These are phyloP conservation scores for Kalmusia sp. DNA, from an alignment of 2,329 filamentous ascomycete genomes.

Conservation along the genomic window DNA sequence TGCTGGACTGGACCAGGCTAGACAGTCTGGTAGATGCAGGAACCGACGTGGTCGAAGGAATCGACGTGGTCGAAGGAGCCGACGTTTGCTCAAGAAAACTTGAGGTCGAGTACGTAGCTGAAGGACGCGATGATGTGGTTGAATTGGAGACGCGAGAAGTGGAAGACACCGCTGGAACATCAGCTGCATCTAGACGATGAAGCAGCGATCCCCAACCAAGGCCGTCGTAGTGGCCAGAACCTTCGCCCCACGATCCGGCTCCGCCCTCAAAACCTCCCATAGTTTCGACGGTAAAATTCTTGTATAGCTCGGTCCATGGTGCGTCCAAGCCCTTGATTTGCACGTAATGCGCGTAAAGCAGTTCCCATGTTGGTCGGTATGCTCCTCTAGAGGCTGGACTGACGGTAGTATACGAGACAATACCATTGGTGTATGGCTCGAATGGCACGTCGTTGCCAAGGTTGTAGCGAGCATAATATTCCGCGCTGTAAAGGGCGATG, in stretches of 20 bases:
- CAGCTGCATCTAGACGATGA: conserved; percentile 20
- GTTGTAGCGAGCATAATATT: conserved; percentile 54
- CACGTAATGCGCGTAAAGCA: conserved; percentile 48
- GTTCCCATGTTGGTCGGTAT: conserved; percentile 49
- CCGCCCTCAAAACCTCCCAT: conserved; percentile 50
- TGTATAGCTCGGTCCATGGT: conserved; percentile 41
- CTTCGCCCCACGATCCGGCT: conserved; percentile 52
- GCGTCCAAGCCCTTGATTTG: conserved; percentile 47
- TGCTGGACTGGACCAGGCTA: too few relatives aligned
- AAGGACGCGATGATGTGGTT: too few relatives aligned
- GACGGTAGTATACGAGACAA: conserved; percentile 47
- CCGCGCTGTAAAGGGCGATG: conserved; percentile 29
- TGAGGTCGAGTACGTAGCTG: too few relatives aligned
- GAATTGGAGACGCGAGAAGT: too few relatives aligned
- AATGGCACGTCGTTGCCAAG: conserved; percentile 53
- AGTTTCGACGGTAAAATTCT: not conserved
- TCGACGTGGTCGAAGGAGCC: too few relatives aligned
- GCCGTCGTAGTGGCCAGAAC: conserved; percentile 52
- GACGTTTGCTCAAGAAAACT: too few relatives aligned
- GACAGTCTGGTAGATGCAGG: too few relatives aligned
- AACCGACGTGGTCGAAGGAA: too few relatives aligned
- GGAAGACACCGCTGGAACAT: not conserved
- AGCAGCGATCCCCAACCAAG: conserved; percentile 45
- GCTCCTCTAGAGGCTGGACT: conserved; percentile 37
- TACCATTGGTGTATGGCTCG: conserved; percentile 47